phyloP scores from a whole-genome alignment of 371 early-diverging fungal genomes.

The Dinochytrium kinnereticum region DNA sequence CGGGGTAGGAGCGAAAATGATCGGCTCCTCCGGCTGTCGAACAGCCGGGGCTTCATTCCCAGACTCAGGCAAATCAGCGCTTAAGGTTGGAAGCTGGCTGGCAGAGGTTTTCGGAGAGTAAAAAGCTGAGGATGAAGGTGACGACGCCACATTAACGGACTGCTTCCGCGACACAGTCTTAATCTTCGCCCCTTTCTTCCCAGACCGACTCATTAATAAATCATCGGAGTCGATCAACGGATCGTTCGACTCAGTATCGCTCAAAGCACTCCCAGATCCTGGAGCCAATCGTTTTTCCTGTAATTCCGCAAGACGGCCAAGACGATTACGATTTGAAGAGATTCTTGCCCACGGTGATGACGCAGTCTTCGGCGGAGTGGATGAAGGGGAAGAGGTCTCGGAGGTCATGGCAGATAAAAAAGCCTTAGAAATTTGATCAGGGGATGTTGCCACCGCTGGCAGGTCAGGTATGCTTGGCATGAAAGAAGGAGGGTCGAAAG shows the following conservation, averaged over 20 bases:
- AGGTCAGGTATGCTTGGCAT: neutral
- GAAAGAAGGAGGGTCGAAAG: neutral
- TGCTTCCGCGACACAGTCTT: neutral
- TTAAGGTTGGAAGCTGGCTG: neutral
- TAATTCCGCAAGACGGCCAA: conserved; percentile 11
- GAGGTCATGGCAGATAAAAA: neutral
- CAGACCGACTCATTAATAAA: conserved; percentile 30
- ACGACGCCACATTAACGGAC: neutral
- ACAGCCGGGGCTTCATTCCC: neutral
- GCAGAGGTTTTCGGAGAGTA: neutral
- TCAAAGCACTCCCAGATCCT: neutral
- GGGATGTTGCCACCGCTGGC: neutral
- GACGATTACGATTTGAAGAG: neutral
- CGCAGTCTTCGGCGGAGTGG: neutral
- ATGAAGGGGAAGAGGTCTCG: neutral
- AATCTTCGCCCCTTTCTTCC: conserved; percentile 20
- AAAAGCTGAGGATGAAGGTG: neutral
- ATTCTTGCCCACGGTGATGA: neutral
- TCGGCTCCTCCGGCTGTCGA: neutral
- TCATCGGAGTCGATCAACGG: conserved; percentile 24
- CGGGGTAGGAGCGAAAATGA: neutral
- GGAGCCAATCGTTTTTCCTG: neutral
- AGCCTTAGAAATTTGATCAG: conserved; percentile 1
- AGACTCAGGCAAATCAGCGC: neutral
- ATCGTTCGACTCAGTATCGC: conserved; percentile 1